Evolutionary conservation across 257 asterid species (phyloP), one percentile per base, ranked within the genome.

Genomic region (Solanum virginianum): DNA sequence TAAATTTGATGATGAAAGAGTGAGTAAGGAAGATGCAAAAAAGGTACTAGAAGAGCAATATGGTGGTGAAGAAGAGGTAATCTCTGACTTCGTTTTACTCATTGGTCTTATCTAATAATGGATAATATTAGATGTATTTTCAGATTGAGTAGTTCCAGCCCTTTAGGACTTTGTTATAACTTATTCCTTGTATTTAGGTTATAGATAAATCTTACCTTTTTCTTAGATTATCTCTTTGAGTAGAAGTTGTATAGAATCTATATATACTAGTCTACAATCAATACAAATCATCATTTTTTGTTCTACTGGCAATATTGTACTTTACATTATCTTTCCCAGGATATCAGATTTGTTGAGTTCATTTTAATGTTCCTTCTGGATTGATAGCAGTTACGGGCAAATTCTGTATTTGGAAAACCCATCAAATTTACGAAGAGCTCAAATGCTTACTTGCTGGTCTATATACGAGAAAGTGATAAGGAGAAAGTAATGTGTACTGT

Each of bases 401-500:
- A 96, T 92, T 98, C 98, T 83, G 99, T 98, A 87, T 94, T 92
- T 91, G 93, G 94, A 84, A 85, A 97, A 63, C 98, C 98, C 8
- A 93, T 95, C 55, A 94, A 95, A 90, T 95, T 96, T 88, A 92
- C 98, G 12, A 94, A 96, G 89, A 93, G 91, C 92, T 95, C 99
- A 74, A 96, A 96, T 88, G 99, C 99, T 47, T 97, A 97, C 93
- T 94, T 97, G 98, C 99, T 97, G 89, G 98, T 95, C 84, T 97
- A 97, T 88, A 94, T 97, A 87, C 94, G 99, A 86, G 97, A 91
- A 87, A 92, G 95, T 80, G 99, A 97, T 92, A 95, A 94, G 91
- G 98, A 94, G 88, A 95, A 95, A 91, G 94, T 95, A 84, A 93
- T 97, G 36, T 97, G 99, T 85, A 96, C 93, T 85, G 98, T 95